Base-by-base conservation (phyloP, 169 alveolate species). In the Cryptosporidium baileyi region DNA sequence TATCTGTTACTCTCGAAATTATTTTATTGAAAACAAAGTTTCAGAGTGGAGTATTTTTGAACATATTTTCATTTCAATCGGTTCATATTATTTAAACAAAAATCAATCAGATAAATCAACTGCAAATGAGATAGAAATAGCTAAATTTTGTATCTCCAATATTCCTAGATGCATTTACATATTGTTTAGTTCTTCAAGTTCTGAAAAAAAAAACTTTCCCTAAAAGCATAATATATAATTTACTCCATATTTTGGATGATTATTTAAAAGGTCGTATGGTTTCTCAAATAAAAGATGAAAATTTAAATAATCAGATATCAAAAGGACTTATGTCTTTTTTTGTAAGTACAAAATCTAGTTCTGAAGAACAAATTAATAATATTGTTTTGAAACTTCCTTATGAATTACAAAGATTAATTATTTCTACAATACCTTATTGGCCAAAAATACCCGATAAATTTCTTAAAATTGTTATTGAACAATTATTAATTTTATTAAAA, bases 371-470 rank as follows among this genome's bases (percentile, higher is more conserved):
- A 17, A 41, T 26, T 9, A 41, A 26, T 5, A 74, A 26, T n/a
- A 34, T 57, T 15, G 11, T 74, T n/a, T 15, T 67, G 19, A 22
- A 17, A 8, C 15, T 74, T 11, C 85, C 85, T 30, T 34, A 32
- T 57, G 1, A 22, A 7, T 15, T 41, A 8, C 85, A 74, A 36
- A 74, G 54, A 26, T 19, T 51, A 13, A 51, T 74, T 15, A 74
- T 74, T 54, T 74, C 85, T 22, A 74, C 85, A 15, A 26, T 74
- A 13, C 65, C 67, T 9, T 22, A 51, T 51, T 74, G 85, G 85
- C 36, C 67, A 7, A 51, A n/a, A 34, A 36, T 74, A 15, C 67
- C 85, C 1, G 40, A 36, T 8, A 74, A 74, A 54, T 74, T 74
- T 57, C 17, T 74, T 9, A 7, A 19, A 11, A 19, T 61, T 7